Base-by-base conservation (phyloP, 208 protist genomes). In the Jaenimonas drosophilae region DNA sequence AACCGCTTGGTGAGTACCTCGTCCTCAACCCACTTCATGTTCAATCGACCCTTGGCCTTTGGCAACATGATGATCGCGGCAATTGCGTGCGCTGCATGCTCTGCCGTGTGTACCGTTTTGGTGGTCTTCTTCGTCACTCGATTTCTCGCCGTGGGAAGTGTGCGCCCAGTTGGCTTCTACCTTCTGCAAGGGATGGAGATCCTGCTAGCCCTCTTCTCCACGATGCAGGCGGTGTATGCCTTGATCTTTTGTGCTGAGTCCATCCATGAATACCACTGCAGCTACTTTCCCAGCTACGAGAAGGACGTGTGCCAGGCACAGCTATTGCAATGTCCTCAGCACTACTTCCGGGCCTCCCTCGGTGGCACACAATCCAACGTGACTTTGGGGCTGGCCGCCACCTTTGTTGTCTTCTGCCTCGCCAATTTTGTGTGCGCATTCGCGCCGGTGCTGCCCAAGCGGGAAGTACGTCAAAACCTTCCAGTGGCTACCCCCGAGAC, bases 101-200 rank as follows among this genome's bases (percentile, higher is more conserved):
- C 59, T 3, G 28, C 70, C 5, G 7, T 83, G 0, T 36, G 41
- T 3, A 48, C 41, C 16, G 49, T 71, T 9, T 40, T 69, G 16
- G 57, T 78, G 14, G 55, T 62, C 39, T 87, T 73, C 51, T 85
- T 87, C 39, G 61, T 68, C 9, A 67, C 58, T 1, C 76, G 82
- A 2, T 64, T 68, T 19, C 36, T 84, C 1, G 73, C 66, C 30
- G 43, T 60, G 16, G 54, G 59, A 25, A 70, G 67, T 23, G 40
- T 51, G 4, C 57, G 54, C 0, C 68, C 66, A 7, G 46, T 55
- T 14, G 86, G 83, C 63, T 59, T 72, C 19, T 66, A 70, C 26
- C 19, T 86, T 7, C 32, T 82, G 30, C 70, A 68, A 30, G 38
- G 29, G 4, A 28, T 54, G 17, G 74, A 91, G 25, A 38, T 76